Percentiles rank a stretch among this genome's conserved stretches.
Evolutionary conservation across 2,329 filamentous ascomycete genomes (phyloP).

Genomic region (Fusarium bactridioides): DNA sequence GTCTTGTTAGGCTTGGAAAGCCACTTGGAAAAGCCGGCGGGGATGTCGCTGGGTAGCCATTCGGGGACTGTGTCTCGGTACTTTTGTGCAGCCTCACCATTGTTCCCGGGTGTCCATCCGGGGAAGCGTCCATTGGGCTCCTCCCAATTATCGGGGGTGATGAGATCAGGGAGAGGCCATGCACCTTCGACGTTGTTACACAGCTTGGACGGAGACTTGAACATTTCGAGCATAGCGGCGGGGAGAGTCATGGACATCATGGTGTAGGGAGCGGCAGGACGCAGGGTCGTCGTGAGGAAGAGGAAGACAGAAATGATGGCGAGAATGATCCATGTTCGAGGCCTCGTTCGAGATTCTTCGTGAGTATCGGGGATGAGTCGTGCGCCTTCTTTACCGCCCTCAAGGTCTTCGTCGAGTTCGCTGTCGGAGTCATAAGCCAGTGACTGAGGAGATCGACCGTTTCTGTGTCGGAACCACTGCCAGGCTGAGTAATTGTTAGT

Average conservation of each 20-base stretch:
- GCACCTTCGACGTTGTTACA: constrained; percentile 35
- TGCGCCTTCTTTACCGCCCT: constrained; percentile 22
- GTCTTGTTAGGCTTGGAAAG: constrained; percentile 6
- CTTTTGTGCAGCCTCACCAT: constrained; percentile 29
- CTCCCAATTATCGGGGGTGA: constrained; percentile 39
- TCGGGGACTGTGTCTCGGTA: constrained; percentile 40
- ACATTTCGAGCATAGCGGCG: constrained; percentile 40
- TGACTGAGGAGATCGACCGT: constrained; percentile 1
- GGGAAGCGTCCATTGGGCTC: constrained; percentile 38
- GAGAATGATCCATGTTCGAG: constrained; percentile 16
- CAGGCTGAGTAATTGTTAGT: constrained; percentile 22
- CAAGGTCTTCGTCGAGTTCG: constrained; percentile 23
- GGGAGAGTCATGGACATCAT: constrained; percentile 47
- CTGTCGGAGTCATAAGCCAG: constrained; percentile 28
- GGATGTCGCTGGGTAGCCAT: constrained; percentile 42
- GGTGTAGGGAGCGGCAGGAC: constrained; percentile 43
- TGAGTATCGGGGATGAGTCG: constrained; percentile 8
- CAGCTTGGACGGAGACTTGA: constrained; percentile 32
- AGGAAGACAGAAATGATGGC: constrained; percentile 5
- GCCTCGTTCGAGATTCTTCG: constrained; percentile 7
- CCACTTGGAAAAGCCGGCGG: constrained; percentile 44
- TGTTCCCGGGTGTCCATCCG: constrained; percentile 45
- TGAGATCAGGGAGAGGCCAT: constrained; percentile 45
- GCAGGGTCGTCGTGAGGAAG: constrained; percentile 30
- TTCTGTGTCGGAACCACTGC: constrained; percentile 21